Evolutionary conservation across 768 basidiomycete species (phyloP).

Genomic region (Paxillus ammoniavirescens): DNA sequence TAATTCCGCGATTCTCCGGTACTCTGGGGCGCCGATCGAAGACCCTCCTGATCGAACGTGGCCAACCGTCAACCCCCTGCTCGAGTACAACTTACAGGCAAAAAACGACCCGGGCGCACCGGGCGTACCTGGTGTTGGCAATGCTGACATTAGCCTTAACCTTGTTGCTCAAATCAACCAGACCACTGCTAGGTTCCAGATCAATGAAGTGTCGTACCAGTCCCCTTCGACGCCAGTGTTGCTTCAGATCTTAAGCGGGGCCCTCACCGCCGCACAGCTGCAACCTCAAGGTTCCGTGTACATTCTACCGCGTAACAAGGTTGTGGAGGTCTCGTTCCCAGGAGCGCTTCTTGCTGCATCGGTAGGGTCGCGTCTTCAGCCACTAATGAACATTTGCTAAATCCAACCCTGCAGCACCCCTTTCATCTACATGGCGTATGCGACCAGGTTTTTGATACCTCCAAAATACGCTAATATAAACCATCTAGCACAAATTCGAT

Average conservation of each 20-base stretch:
- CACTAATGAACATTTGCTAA: neutral
- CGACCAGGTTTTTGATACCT: neutral
- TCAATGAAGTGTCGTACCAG: conserved; percentile 11
- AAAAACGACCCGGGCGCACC: conserved; percentile 10
- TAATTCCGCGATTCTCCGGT: conserved; percentile 15
- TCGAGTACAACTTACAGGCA: conserved; percentile 19
- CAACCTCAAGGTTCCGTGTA: conserved; percentile 10
- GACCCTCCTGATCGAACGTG: conserved; percentile 9
- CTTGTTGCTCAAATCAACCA: conserved; percentile 9
- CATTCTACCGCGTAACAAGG: conserved; percentile 14
- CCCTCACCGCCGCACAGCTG: conserved; percentile 1
- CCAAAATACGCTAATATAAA: neutral
- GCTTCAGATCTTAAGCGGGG: conserved; percentile 24
- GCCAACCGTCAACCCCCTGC: conserved; percentile 6
- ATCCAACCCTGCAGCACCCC: conserved; percentile 8
- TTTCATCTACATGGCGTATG: conserved; percentile 16
- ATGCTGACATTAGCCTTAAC: conserved; percentile 21
- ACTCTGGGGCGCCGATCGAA: conserved; percentile 10
- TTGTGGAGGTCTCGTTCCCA: conserved; percentile 14
- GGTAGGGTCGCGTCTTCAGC: conserved; percentile 21
- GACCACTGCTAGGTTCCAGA: conserved; percentile 10
- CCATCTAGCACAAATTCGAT: conserved; percentile 41
- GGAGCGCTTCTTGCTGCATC: conserved; percentile 18
- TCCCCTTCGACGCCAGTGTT: conserved; percentile 17
- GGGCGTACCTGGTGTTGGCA: neutral